These are phyloP conservation scores for Irpex sp. DNA, from an alignment of 1,284 basidiomycete species.

Conservation along the genomic window DNA sequence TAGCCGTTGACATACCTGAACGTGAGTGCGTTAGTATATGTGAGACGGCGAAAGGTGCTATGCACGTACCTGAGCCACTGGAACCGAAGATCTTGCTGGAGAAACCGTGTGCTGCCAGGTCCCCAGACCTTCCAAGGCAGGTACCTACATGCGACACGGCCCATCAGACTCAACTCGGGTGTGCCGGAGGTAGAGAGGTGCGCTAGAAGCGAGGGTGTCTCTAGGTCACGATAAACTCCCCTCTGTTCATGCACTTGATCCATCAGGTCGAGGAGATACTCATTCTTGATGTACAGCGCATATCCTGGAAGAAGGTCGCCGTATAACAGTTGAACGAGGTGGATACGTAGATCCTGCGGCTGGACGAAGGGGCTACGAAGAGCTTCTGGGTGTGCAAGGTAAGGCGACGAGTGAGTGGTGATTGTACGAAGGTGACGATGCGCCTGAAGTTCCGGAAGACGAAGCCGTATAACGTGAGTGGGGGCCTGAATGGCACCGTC, in stretches of 20 bases:
- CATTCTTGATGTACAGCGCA: constrained; percentile 36
- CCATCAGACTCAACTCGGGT: constrained; percentile 13
- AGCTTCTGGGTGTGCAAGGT: constrained; percentile 30
- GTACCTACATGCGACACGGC: neutral
- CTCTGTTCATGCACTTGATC: constrained; percentile 1
- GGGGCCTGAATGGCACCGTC: constrained; percentile 12
- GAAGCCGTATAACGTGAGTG: constrained; percentile 17
- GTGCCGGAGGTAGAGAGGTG: neutral
- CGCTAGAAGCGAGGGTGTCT: neutral
- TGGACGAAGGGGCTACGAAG: constrained; percentile 30
- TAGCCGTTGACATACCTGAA: constrained; percentile 44
- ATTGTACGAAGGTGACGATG: constrained; percentile 16
- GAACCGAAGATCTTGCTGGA: constrained; percentile 25
- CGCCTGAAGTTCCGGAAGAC: constrained; percentile 6
- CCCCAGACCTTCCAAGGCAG: constrained; percentile 47
- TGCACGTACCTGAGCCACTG: constrained; percentile 16
- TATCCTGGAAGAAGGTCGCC: constrained; percentile 20
- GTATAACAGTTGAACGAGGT: constrained; percentile 40
- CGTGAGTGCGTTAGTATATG: neutral
- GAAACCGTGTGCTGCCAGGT: constrained; percentile 34
- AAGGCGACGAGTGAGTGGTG: constrained; percentile 31
- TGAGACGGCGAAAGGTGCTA: constrained; percentile 2
- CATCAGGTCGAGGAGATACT: constrained; percentile 30
- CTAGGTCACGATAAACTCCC: neutral
- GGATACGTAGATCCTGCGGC: constrained; percentile 36